These are phyloP conservation scores for Globisporangium alternatum DNA, from an alignment of 352 stramenopile genomes.

Conservation along the genomic window DNA sequence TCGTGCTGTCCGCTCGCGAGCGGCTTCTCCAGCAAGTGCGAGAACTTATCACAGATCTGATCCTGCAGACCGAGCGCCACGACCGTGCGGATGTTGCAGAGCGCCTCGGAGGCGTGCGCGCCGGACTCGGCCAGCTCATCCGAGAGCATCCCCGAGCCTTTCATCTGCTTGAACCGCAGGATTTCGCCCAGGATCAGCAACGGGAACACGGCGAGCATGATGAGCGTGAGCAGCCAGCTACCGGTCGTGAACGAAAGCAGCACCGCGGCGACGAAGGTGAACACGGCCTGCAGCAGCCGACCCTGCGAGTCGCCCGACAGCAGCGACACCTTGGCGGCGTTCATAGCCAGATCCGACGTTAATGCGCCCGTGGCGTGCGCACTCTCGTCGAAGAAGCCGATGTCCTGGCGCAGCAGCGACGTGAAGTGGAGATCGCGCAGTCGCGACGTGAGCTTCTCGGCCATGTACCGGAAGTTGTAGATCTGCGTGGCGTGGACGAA, in stretches of 20 bases:
- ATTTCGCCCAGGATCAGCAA: slow-evolving; percentile 26
- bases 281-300: slow-evolving; percentile 41
- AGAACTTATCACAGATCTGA: slow-evolving; percentile 30
- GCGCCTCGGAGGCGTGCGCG: slow-evolving; percentile 41
- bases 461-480: slow-evolving; percentile 42
- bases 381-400: slow-evolving; percentile 71
- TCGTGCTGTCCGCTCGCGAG: slow-evolving; percentile 18
- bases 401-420: slow-evolving; percentile 38
- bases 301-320: slow-evolving; percentile 41
- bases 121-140: slow-evolving; percentile 32
- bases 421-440: slow-evolving; percentile 48
- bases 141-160: background rate
- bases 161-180: slow-evolving; percentile 26
- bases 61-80: slow-evolving; percentile 34
- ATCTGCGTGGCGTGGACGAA: slow-evolving; percentile 30
- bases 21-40: slow-evolving; percentile 23
- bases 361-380: slow-evolving; percentile 45
- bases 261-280: slow-evolving; percentile 28
- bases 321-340: slow-evolving; percentile 44
- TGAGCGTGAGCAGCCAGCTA: slow-evolving; percentile 19
- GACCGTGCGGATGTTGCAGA: slow-evolving; percentile 39
- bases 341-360: slow-evolving; percentile 47
- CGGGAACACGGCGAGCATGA: slow-evolving; percentile 21
- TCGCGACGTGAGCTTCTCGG: slow-evolving; percentile 48
- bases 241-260: slow-evolving; percentile 14